Base-by-base conservation (phyloP, 805 yeast genomes). In the Yarrowia sp. region DNA sequence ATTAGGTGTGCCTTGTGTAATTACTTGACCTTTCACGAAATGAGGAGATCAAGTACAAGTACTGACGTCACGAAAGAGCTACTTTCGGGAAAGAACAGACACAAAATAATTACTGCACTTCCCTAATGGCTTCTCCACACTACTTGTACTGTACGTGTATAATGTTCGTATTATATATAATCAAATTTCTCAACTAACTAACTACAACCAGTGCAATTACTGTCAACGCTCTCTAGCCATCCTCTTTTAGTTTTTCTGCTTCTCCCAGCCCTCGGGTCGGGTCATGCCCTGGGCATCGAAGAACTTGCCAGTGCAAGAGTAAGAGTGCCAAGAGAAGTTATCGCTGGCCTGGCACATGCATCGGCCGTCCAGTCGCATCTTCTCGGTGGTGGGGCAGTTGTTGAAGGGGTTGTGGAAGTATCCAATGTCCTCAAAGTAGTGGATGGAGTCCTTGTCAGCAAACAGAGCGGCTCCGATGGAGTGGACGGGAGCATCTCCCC, bases 401-500 rank as follows among this genome's bases (percentile, higher is more conserved):
- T 79, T 79, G 82, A 85, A 87, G 76, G 84, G 84, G 14, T 76
- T 81, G 77, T 90, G 95, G 72, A 82, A 83, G 77, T 90, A 91
- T 10, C 95, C 97, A 49, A 90, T 82, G 71, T 90, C 88, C 69
- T 86, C 88, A 74, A 91, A 89, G 79, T 85, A 89, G 77, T 89
- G 91, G 16, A 91, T 76, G 73, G 89, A 84, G 40, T 80, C 78
- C 73, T 82, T 81, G 70, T 86, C 83, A 64, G 88, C 77, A 74
- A 89, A 82, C 58, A 88, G 78, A 1, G 92, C 79, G 2, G 86
- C 90, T 5, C 90, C 96, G 64, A 91, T 83, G 0, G 96, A 85
- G 79, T 91, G 97, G n/a, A 91, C 85, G 3, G 97, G 97, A 0
- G 97, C 97, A 78, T 91, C 97, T 22, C 97, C 97, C 97, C 97